Base-by-base conservation (phyloP, 1,284 basidiomycete species). In the Cutaneotrichosporon sp. region DNA sequence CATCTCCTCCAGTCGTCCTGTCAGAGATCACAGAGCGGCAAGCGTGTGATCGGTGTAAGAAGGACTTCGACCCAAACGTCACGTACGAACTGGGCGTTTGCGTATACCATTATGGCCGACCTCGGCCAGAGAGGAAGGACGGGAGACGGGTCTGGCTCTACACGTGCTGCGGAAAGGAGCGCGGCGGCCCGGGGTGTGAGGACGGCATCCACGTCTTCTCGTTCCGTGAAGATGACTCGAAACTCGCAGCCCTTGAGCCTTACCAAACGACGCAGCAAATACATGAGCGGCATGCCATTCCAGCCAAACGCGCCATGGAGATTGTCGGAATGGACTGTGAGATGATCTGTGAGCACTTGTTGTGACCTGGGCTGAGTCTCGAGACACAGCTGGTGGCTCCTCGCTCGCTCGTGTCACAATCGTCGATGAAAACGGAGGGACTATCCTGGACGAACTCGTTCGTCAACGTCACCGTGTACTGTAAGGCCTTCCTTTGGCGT, bases 321-420 rank as follows among this genome's bases (percentile, higher is more conserved):
- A 85, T 93, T 2, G 90, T 88, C 7, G 90, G 90, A 0, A 81
- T 96, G 58, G 93, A 96, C 77, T 95, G 83, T 75, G 94, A 97
- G 78, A 92, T 97, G 90, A 85, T 95, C 31, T 93, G 80, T 81
- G 66, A 77, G 77, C 60, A 30, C 14, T n/a, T n/a, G 47, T 32
- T 0, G 10, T 16, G 49, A 30, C 22, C 13, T 11, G 22, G 9
- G 13, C 22, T 52, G 38, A 49, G 26, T 14, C 9, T 34, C 21
- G 58, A 81, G 79, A 92, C 80, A 91, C 91, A 0, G 94, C 92
- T 0, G 89, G 89, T 6, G 94, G 94, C 0, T 86, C 91, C 83
- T 87, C 89, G 30, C 86, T 95, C 8, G 94, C 92, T 5, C 86
- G 94, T 7, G 87, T 95, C 1, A 95, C 93, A 0, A 85, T 94